A percentile compares a stretch with the other conserved stretches of the same genome.
phyloP scores from a whole-genome alignment of 371 early-diverging fungal species.

The Mucor sp. region DNA sequence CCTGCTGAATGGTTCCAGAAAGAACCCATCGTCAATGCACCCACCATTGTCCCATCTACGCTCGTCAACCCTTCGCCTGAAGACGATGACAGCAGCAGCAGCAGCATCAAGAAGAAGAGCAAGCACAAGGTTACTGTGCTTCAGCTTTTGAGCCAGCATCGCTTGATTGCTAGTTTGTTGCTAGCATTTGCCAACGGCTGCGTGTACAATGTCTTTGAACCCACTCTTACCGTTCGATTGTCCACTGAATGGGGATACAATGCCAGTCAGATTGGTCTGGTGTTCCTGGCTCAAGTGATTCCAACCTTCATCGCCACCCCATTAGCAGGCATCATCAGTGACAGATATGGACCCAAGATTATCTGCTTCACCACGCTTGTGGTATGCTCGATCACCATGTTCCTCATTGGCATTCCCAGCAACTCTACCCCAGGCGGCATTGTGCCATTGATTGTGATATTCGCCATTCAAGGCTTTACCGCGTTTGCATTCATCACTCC shows the following conservation, averaged over 20 bases:
- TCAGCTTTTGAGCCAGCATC: conserved; percentile 16
- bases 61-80: background rate
- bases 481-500: conserved; percentile 46
- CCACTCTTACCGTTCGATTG: conserved; percentile 47
- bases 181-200: conserved; percentile 26
- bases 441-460: conserved; percentile 32
- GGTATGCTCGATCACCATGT: conserved; percentile 27
- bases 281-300: conserved; percentile 52
- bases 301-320: conserved; percentile 50
- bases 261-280: conserved; percentile 52
- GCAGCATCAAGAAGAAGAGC: background rate
- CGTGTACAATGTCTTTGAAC: conserved; percentile 31
- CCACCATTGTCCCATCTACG: background rate
- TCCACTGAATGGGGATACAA: conserved; percentile 43
- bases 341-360: conserved; percentile 48
- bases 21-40: background rate
- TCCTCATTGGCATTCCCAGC: conserved; percentile 43
- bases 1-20: conserved; percentile 20
- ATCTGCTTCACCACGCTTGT: conserved; percentile 27
- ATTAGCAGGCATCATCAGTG: conserved; percentile 46
- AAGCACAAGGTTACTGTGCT: conserved; percentile 11
- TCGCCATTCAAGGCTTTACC: conserved; percentile 47
- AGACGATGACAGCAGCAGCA: background rate
- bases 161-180: conserved; percentile 22
- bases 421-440: conserved; percentile 35